Base-by-base conservation (phyloP, 2,329 filamentous ascomycete genomes). In the Paracoccidioides lutzii region DNA sequence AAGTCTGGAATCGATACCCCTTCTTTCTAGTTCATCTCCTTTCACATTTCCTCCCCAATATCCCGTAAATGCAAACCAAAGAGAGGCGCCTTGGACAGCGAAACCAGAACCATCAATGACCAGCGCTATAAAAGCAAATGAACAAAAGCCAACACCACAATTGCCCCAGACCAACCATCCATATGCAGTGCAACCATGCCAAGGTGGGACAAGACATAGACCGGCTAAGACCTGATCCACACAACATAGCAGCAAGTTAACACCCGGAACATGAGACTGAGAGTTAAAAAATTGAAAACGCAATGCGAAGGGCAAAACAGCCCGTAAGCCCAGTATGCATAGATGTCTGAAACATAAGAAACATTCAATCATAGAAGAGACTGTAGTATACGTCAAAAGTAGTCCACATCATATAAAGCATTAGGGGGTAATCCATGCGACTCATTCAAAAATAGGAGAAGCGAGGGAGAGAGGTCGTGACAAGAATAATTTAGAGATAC, bases 401-500 rank as follows among this genome's bases (percentile, higher is more conserved):
- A 22, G 22, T 22, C 22, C 22, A 22, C 22, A 22, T 22, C 22
- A 22, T 22, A 2, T 22, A 22, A 22, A 22, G 22, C 22, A 22
- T 22, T 22, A 22, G 22, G 22, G 22, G 22, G 22, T 22, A 22
- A 22, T 1, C 22, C 22, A 22, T 22, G 22, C 5, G 30, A 30
- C 38, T 15, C 28, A 22, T 33, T 37, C 5, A 53, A 22, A 33
- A 22, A 22, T 22, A 22, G 22, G 7, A 5, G 32, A 51, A 5
- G 30, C 8, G 49, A 22, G 38, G 32, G n/a, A 10, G 43, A 5
- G 9, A 32, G 4, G 12, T 22, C 22, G 43, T 32, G 28, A 4
- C 22, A 14, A 12, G 7, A 14, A 14, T 14, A 5, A 32, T 32
- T 69, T 62, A 72, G 56, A 73, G 62, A 60, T 72, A 75, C 58